Percentiles rank a stretch among this genome's conserved stretches.
Evolutionary conservation across 192 early-diverging fungal genomes (phyloP).

Genomic region (Dissophora ornata): DNA sequence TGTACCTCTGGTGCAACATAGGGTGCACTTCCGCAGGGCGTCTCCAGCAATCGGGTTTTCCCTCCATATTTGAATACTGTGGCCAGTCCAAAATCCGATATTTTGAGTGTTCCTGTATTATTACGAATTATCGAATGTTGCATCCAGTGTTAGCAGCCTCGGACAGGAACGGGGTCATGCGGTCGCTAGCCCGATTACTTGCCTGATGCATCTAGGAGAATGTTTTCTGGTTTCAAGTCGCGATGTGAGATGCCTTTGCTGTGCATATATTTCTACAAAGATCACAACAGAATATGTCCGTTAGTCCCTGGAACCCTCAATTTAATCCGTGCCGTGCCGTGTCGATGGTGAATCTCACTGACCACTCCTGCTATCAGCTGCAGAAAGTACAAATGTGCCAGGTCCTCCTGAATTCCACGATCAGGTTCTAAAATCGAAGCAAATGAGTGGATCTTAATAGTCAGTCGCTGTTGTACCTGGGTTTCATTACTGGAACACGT

Average conservation of each 20-base stretch:
- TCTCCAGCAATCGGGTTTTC: slow-evolving; percentile 63
- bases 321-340: too few species aligned
- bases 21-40: slow-evolving; percentile 78
- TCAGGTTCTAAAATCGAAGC: slow-evolving; percentile 61
- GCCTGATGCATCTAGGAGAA: slow-evolving; percentile 54
- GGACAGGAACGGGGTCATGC: too few species aligned
- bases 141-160: too few species aligned
- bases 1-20: slow-evolving; percentile 72
- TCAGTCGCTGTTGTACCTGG: too few species aligned
- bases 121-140: too few species aligned
- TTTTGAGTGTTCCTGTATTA: slow-evolving; percentile 71
- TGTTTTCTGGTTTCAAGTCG: slow-evolving; percentile 84
- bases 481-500: too few species aligned
- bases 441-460: too few species aligned
- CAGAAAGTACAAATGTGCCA: slow-evolving; percentile 79
- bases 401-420: slow-evolving; percentile 74
- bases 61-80: slow-evolving; percentile 72
- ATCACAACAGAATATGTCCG: not conserved
- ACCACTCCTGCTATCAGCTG: slow-evolving; percentile 78
- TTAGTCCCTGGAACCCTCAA: too few species aligned
- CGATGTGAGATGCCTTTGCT: slow-evolving; percentile 63
- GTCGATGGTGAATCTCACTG: slow-evolving; percentile 1
- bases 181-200: not conserved
- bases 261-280: slow-evolving; percentile 47
- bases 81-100: slow-evolving; percentile 79